Base-by-base conservation (phyloP, 1,139 yeast genomes). In the Pichia cactophila region DNA sequence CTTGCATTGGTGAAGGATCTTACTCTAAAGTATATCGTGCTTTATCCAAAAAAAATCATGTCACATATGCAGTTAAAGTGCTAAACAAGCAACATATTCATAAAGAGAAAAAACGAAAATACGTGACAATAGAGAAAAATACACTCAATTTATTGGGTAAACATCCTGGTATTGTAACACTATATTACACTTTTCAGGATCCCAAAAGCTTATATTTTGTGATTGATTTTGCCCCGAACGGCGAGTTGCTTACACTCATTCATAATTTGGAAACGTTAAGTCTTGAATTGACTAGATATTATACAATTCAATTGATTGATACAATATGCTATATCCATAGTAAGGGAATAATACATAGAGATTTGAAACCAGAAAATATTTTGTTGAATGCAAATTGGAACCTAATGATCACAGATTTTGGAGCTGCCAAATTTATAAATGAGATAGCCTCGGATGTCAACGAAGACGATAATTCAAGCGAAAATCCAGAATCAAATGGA, bases 111-210 rank as follows among this genome's bases (percentile, higher is more conserved):
- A 92, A 92, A 66, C 94, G 90, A 58, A 92, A 94, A 67, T 94
- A 92, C 62, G 98, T 92, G 52, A 90, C 90, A 62, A 92, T 94
- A 52, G 98, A 94, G 66, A 92, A 92, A 66, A 88, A 88, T 61
- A 92, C 97, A 1, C 72, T 94, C 59, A 89, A 90, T 64, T 69
- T 95, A 41, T 72, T 92, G 50, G 92, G 90, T 33, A 82, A 84
- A 50, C 90, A 84, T 59, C 88, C 89, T 42, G 98, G 98, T 1
- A 79, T 92, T 43, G 89, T 92, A 26, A 82, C 92, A 17, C 73
- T 92, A 44, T 87, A 86, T 63, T 94, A 87, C 66, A 92, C 98
- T 0, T 92, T 92, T 65, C 98, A 92, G 64, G 98, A 94, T 65
- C 86, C 86, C 50, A 78, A 81, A 50, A 84, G 90, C 14, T 72